These are phyloP conservation scores for Basidiobolus meristosporus DNA, from an alignment of 371 early-diverging fungal genomes.

Conservation along the genomic window DNA sequence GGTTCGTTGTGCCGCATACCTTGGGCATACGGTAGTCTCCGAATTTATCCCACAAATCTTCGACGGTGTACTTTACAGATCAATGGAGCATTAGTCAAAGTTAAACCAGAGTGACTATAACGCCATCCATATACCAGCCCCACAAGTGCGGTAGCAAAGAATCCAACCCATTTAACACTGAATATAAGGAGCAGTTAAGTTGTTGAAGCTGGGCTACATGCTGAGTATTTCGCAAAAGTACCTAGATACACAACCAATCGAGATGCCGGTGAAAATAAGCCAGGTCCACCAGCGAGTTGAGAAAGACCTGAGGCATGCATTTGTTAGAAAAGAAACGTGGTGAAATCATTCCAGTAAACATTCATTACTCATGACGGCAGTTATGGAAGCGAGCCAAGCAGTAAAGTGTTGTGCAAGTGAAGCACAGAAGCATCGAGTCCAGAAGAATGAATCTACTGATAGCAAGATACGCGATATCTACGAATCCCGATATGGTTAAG, in stretches of 20 bases:
- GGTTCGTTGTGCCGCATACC: slow-evolving; percentile 12
- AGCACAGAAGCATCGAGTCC: slow-evolving; percentile 93
- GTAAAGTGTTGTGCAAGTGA: slow-evolving; percentile 72
- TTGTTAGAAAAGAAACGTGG: slow-evolving; percentile 55
- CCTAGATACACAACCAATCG: slow-evolving; percentile 72
- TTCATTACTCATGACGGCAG: slow-evolving; percentile 44
- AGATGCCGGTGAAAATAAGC: slow-evolving; percentile 74
- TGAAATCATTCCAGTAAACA: slow-evolving; percentile 63
- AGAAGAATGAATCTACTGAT: slow-evolving; percentile 94
- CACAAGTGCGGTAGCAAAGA: slow-evolving; percentile 89
- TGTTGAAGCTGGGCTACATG: not conserved
- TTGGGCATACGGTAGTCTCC: slow-evolving; percentile 64
- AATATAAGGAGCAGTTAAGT: not conserved
- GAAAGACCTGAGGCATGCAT: slow-evolving; percentile 58
- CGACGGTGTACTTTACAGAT: slow-evolving; percentile 1
- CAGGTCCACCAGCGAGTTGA: slow-evolving; percentile 72
- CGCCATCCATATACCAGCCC: slow-evolving; percentile 73
- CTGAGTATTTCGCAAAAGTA: not conserved
- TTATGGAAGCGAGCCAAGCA: slow-evolving; percentile 59
- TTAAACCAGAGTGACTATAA: no score
- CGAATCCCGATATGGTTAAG: not conserved
- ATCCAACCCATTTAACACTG: slow-evolving; percentile 99
- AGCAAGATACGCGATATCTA: slow-evolving; percentile 47
- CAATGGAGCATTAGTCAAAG: no score
- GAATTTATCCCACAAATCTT: slow-evolving; percentile 79